These are phyloP conservation scores for Beta corolliflora DNA, from an alignment of 179 eudicot species.

Conservation along the genomic window DNA sequence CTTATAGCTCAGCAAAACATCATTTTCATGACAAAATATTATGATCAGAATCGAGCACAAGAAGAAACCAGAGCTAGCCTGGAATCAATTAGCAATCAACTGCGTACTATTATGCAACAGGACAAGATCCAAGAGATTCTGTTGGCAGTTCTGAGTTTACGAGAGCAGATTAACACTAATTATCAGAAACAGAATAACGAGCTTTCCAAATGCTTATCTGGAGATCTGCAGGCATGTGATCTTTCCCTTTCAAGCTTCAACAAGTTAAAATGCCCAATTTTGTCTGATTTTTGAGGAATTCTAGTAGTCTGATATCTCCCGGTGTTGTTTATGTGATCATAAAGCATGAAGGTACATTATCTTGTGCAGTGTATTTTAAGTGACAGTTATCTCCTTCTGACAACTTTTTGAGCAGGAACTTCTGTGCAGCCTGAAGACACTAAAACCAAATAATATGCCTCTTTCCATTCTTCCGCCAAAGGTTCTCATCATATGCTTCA, in stretches of 20 bases:
- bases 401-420: constrained; percentile 48
- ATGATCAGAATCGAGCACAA: constrained; percentile 72
- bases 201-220: constrained; percentile 47
- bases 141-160: constrained; percentile 49
- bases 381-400: background rate
- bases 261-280: background rate
- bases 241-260: background rate
- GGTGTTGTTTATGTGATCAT: background rate
- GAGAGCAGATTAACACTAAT: constrained; percentile 47
- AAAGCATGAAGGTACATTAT: background rate
- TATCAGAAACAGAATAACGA: constrained; percentile 51
- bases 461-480: constrained; percentile 42
- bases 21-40: constrained; percentile 12
- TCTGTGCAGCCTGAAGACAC: constrained; percentile 45
- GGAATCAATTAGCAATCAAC: constrained; percentile 56
- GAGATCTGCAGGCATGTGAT: constrained; percentile 65
- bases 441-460: constrained; percentile 37
- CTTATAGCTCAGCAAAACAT: background rate
- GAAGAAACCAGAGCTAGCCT: constrained; percentile 59
- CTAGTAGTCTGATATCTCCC: background rate
- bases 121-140: constrained; percentile 55
- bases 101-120: constrained; percentile 39
- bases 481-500: constrained; percentile 35
- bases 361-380: constrained; percentile 1
- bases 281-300: background rate